A percentile compares a stretch with the other conserved stretches of the same genome.
These are phyloP conservation scores for Fusarium heterosporum DNA, from an alignment of 2,329 filamentous ascomycete genomes.

Conservation along the genomic window DNA sequence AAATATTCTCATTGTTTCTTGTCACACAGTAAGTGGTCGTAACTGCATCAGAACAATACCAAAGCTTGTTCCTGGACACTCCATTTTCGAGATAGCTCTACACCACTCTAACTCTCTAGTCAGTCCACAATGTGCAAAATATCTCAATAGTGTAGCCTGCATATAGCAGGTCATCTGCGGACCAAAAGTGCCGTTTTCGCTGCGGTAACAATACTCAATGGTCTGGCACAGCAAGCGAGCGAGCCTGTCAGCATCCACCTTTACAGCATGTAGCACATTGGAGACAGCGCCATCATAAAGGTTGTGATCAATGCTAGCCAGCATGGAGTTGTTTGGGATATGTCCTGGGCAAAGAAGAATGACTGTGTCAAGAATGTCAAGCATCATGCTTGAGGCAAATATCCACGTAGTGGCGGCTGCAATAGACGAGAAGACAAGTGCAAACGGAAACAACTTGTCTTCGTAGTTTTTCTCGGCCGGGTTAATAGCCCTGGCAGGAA, in stretches of 20 bases:
- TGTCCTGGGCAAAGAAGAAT: not conserved
- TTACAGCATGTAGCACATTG: not conserved
- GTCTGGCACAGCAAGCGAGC: conserved; percentile 10
- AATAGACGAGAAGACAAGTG: not conserved
- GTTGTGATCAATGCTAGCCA: rapidly evolving
- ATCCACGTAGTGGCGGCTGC: not conserved
- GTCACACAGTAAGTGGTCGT: too few relatives aligned
- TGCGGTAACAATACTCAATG: conserved; percentile 15
- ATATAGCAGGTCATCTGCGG: conserved; percentile 18
- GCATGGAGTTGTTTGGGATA: rapidly evolving
- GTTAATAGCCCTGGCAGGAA: conserved; percentile 4
- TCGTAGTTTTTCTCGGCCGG: not conserved
- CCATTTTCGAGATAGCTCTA: not conserved
- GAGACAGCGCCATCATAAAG: rapidly evolving
- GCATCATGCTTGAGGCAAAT: not conserved
- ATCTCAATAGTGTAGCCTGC: not conserved
- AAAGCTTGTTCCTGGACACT: not conserved
- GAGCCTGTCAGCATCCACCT: not conserved
- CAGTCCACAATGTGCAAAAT: not conserved
- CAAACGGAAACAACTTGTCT: conserved; percentile 12
- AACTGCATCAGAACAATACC: conserved; percentile 21
- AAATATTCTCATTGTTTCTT: not conserved
- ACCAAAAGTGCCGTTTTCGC: conserved; percentile 18
- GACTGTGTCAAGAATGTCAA: conserved; percentile 3
- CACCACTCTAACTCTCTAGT: conserved; percentile 10